Evolutionary conservation across 2,329 filamentous ascomycete genomes (phyloP), one percentile per base, ranked within the genome.

Genomic region (Fusarium staphyleae): DNA sequence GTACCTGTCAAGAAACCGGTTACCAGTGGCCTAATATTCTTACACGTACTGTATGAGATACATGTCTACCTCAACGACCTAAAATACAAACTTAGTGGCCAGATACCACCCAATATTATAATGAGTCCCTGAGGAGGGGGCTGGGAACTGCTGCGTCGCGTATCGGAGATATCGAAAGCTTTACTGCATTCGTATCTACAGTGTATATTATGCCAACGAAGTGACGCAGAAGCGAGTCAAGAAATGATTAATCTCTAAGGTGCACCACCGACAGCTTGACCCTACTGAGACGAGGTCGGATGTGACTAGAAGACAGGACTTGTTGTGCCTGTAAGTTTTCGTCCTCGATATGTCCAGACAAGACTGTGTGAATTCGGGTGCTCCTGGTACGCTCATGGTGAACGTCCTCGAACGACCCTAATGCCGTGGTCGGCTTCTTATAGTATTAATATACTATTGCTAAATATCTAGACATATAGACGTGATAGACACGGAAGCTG

Each of bases 381-480:
- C 81, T 87, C 44, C 82, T 75, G 0, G 41, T 67, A 0, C 56
- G 5, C 57, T 79, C 66, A 0, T 80, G 68, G 1, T 82, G 81
- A 3, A 84, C 81, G 0, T n/a, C n/a, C n/a, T n/a, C n/a, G n/a
- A n/a, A 88, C 77, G 4, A 88, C 74, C 30, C n/a, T n/a, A n/a
- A 86, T 66, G 0, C 83, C 80, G 49, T 78, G 52, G 57, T 87
- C 69, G 0, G 85, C 85, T 28, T 70, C 60, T 3, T 55, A 57
- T 11, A 88, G 58, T 85, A 88, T 88, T 0, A 86, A 54, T 0
- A 75, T 74, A 57, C 84, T 84, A 60, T 87, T 84, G n/a, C 85
- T 84, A 59, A 88, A 84, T 0, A 82, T 85, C 66, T 73, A 79
- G 14, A 86, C 79, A 77, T 36, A 83, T 75, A 75, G 36, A 0